Conservation (phyloP, 2,329 filamentous ascomycete species). For the Xylariaceae sp. region DNA sequence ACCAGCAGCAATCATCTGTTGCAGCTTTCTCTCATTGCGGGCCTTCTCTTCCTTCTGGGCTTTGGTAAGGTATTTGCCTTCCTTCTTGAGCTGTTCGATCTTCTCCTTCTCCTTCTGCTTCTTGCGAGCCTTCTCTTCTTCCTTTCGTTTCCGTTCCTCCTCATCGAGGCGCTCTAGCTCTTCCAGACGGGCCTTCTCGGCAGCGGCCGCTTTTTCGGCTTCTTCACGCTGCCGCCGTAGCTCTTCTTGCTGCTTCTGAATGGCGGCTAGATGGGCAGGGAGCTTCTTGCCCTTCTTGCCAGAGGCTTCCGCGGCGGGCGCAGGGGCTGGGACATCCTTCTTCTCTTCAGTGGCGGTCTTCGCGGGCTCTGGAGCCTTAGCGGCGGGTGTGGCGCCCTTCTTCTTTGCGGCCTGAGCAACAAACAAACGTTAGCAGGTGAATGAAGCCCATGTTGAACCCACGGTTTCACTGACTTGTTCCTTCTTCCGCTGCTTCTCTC, state of each 20-base stretch:
- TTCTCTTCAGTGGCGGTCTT: constrained; percentile 47
- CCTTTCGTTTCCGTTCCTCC: constrained; percentile 64
- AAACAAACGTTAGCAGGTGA: constrained; percentile 2
- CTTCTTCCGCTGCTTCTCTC: constrained; percentile 95
- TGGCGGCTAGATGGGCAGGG: constrained; percentile 62
- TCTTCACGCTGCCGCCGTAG: constrained; percentile 62
- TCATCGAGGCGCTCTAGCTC: constrained; percentile 59
- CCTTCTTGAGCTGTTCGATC: constrained; percentile 81
- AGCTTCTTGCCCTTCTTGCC: constrained; percentile 86
- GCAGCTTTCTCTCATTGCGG: constrained; percentile 69
- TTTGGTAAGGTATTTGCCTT: constrained; percentile 81
- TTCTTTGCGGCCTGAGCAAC: constrained; percentile 69
- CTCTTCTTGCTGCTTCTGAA: constrained; percentile 82
- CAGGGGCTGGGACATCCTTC: constrained; percentile 40
- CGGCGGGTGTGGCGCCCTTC: constrained; percentile 50
- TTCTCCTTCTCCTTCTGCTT: constrained; percentile 84
- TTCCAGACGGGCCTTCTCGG: constrained; percentile 60
- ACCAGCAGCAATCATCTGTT: constrained; percentile 78
- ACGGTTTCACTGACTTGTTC: constrained; percentile 62
- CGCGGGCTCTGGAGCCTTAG: constrained; percentile 52
- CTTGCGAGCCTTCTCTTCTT: constrained; percentile 70
- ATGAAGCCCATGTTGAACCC: constrained; percentile 28
- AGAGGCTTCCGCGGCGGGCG: constrained; percentile 39
- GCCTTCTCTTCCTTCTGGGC: constrained; percentile 79
- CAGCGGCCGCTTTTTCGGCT: constrained; percentile 49